phyloP scores from a whole-genome alignment of 345 rosid species.

The Euclidium syriacum region DNA sequence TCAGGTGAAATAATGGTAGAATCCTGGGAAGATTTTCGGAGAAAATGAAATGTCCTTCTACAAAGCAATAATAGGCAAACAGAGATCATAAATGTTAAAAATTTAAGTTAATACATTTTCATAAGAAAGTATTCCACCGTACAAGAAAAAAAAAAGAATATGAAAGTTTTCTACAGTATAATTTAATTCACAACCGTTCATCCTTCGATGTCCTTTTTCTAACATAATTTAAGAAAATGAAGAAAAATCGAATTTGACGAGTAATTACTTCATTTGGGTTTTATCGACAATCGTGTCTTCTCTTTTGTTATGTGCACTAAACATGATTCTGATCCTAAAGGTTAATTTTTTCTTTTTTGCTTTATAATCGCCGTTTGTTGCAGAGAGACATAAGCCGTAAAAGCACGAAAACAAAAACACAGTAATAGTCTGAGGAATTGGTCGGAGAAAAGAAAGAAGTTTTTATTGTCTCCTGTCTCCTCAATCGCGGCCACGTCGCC shows the following conservation, averaged over 20 bases:
- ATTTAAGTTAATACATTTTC: no score
- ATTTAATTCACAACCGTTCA: neutral
- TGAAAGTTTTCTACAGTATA: neutral
- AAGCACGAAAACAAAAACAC: conserved; percentile 11
- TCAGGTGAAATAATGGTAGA: conserved; percentile 14
- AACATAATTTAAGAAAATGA: no score
- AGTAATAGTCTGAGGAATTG: conserved; percentile 23
- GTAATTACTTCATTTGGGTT: neutral
- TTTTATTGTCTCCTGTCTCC: conserved; percentile 29
- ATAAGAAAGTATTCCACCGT: no score
- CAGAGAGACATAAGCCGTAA: conserved; percentile 12
- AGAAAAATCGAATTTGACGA: neutral
- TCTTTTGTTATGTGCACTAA: neutral
- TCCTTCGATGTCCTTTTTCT: neutral
- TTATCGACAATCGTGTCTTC: conserved; percentile 16
- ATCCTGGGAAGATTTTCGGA: neutral
- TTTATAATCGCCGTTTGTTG: conserved; percentile 19
- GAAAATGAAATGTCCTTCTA: conserved; percentile 10
- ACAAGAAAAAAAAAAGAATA: no score
- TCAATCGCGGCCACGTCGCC: conserved; percentile 26
- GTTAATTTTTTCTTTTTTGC: neutral
- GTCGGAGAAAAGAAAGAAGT: conserved; percentile 24
- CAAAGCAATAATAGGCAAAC: neutral
- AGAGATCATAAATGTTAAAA: neutral
- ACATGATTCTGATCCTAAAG: conserved; percentile 23